Evolutionary conservation across 345 rosid species (phyloP).

Genomic region (Hibiscus syriacus): DNA sequence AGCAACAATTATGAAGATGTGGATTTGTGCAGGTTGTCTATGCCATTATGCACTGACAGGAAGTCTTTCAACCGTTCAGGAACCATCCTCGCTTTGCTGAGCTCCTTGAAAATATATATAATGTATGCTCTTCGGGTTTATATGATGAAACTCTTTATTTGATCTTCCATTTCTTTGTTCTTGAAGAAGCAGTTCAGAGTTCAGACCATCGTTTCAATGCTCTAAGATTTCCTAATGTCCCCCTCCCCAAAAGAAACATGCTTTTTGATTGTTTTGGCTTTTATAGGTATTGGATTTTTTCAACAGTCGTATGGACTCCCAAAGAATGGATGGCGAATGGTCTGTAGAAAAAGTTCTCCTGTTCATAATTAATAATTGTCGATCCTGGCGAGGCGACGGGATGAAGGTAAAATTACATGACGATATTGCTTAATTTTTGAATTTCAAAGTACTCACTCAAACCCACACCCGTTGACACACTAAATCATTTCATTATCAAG

Average conservation of each 20-base stretch:
- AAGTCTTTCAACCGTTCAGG: constrained; percentile 87
- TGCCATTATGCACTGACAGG: constrained; percentile 95
- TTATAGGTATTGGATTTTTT: constrained; percentile 84
- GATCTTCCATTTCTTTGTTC: background rate
- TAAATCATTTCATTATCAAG: too few relatives aligned
- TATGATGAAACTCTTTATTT: background rate
- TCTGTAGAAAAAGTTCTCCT: constrained; percentile 90
- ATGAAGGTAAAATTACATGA: constrained; percentile 52
- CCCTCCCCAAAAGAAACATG: too few relatives aligned
- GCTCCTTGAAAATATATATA: constrained; percentile 82
- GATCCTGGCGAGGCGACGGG: constrained; percentile 97
- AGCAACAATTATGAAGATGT: background rate
- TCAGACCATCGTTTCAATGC: background rate
- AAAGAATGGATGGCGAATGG: constrained; percentile 82
- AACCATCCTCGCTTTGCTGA: constrained; percentile 83
- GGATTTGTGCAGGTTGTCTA: constrained; percentile 61
- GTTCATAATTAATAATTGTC: constrained; percentile 62
- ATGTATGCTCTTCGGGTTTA: constrained; percentile 30
- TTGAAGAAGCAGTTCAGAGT: too few relatives aligned
- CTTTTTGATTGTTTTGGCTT: background rate
- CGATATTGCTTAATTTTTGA: background rate
- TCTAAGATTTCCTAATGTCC: background rate
- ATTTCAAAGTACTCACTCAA: background rate
- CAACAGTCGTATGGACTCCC: constrained; percentile 86
- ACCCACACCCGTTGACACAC: too few relatives aligned